A percentile compares a stretch with the other conserved stretches of the same genome.
phyloP scores from a whole-genome alignment of 805 yeast genomes.

The Kazachstania martiniae region DNA sequence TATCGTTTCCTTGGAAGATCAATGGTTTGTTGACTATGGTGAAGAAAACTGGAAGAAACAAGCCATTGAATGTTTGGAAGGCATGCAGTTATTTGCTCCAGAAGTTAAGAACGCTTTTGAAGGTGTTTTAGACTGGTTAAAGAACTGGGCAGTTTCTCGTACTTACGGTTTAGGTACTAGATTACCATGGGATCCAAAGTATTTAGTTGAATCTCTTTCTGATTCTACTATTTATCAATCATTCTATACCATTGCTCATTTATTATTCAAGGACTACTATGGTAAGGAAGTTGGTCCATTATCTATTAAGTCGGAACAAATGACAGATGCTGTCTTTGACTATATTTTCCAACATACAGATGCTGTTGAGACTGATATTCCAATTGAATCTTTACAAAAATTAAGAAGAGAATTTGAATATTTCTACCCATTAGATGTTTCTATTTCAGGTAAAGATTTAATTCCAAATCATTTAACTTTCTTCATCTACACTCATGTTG shows the following conservation, averaged over 20 bases:
- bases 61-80: constrained; percentile 67
- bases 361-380: constrained; percentile 41
- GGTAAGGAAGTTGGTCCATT: constrained; percentile 69
- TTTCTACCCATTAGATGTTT: constrained; percentile 88
- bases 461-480: constrained; percentile 96
- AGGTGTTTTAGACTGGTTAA: constrained; percentile 90
- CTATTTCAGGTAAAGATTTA: constrained; percentile 92
- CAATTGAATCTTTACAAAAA: constrained; percentile 51
- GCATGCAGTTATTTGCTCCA: constrained; percentile 66
- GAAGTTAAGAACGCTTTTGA: constrained; percentile 90
- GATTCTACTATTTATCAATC: constrained; percentile 96
- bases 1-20: constrained; percentile 94
- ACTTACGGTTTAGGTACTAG: constrained; percentile 91
- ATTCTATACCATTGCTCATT: constrained; percentile 80
- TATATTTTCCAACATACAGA: constrained; percentile 73
- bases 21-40: constrained; percentile 97
- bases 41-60: constrained; percentile 79
- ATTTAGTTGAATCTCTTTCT: constrained; percentile 86
- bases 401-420: constrained; percentile 93
- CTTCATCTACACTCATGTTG: constrained; percentile 87
- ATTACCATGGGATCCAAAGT: constrained; percentile 94
- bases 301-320: constrained; percentile 63
- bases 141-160: constrained; percentile 97
- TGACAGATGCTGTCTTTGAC: constrained; percentile 92
- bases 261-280: constrained; percentile 76